phyloP scores from a whole-genome alignment of 257 asterid genomes.

The Nicotiana otophora region DNA sequence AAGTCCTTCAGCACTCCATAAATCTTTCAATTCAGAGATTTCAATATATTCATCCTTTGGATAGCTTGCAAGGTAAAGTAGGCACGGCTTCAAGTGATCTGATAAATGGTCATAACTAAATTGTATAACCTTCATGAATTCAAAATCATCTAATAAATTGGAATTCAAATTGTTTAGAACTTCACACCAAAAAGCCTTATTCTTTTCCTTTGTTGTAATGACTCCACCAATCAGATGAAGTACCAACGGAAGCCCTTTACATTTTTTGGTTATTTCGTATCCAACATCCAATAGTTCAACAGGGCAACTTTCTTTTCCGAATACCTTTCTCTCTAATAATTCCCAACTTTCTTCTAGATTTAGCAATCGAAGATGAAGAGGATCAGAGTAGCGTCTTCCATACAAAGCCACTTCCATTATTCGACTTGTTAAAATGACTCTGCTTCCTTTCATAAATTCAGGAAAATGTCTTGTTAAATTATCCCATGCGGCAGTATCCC shows the following conservation, averaged over 20 bases:
- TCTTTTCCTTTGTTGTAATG: constrained; percentile 15
- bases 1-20: constrained; percentile 36
- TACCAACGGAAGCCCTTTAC: constrained; percentile 22
- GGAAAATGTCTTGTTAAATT: constrained; percentile 6
- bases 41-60: constrained; percentile 12
- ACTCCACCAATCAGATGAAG: constrained; percentile 19
- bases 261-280: constrained; percentile 8
- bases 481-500: constrained; percentile 17
- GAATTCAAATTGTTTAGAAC: constrained; percentile 2
- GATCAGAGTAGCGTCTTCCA: neutral
- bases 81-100: constrained; percentile 22
- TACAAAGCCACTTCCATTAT: neutral
- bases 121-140: constrained; percentile 14
- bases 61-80: constrained; percentile 29
- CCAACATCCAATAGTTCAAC: constrained; percentile 16
- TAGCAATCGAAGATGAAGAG: neutral
- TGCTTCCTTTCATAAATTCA: neutral
- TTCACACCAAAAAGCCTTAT: neutral
- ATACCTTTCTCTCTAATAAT: constrained; percentile 8
- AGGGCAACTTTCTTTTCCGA: constrained; percentile 8
- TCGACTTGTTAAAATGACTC: constrained; percentile 15
- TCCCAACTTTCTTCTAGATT: constrained; percentile 15
- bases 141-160: neutral
- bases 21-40: constrained; percentile 1
- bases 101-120: constrained; percentile 28